These are phyloP conservation scores for Tilletiopsis washingtonensis DNA, from an alignment of 1,284 basidiomycete species.

Conservation along the genomic window DNA sequence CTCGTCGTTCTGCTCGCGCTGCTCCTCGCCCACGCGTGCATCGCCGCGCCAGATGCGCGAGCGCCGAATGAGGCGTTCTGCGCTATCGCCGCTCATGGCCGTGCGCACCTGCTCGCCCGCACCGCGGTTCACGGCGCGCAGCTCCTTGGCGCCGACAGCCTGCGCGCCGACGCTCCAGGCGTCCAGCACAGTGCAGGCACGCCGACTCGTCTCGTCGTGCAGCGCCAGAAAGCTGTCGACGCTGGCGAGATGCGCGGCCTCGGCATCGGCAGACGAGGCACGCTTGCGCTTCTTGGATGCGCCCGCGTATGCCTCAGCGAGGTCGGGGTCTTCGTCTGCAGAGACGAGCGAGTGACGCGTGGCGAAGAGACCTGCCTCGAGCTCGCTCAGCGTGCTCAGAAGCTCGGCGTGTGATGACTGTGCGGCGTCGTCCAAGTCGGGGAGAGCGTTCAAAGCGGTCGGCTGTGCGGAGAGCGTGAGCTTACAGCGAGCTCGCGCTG, in stretches of 20 bases:
- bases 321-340: not conserved
- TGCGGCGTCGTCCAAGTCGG: not conserved
- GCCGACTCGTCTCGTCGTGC: not conserved
- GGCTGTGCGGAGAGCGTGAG: not conserved
- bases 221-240: not conserved
- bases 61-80: conserved; percentile 28
- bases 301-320: not conserved
- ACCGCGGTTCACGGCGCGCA: conserved; percentile 36
- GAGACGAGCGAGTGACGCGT: not conserved
- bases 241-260: not conserved
- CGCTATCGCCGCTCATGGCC: conserved; percentile 29
- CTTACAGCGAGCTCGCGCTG: not conserved
- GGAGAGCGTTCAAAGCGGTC: not conserved
- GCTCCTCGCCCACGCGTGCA: conserved; percentile 3
- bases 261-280: not conserved
- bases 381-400: not conserved
- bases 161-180: conserved; percentile 19
- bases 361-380: not conserved
- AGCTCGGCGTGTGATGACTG: not conserved
- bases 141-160: conserved; percentile 7
- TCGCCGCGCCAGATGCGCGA: conserved; percentile 28
- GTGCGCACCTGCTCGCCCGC: conserved; percentile 29
- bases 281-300: not conserved
- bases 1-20: conserved; percentile 1
- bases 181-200: not conserved